These are phyloP conservation scores for Aspergillus arachidicola DNA, from an alignment of 2,329 filamentous ascomycete genomes.

Conservation along the genomic window DNA sequence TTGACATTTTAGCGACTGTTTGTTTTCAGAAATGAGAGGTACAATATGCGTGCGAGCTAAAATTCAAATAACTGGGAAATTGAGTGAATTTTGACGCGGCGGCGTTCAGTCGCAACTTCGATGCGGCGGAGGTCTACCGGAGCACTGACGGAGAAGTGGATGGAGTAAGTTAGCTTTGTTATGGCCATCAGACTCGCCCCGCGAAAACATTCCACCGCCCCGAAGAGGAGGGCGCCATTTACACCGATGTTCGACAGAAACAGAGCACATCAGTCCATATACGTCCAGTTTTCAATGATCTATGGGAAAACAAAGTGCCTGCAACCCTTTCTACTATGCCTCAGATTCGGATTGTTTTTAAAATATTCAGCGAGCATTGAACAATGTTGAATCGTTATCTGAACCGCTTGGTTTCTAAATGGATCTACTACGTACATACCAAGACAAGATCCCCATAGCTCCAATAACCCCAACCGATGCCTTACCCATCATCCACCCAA, in stretches of 20 bases:
- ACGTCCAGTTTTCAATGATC: not conserved
- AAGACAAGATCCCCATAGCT: not conserved
- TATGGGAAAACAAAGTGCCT: not conserved
- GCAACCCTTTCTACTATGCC: not conserved
- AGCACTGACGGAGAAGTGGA: conserved; percentile 4
- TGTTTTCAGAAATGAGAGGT: not conserved
- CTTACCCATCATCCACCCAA: conserved; percentile 1
- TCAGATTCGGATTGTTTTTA: not conserved
- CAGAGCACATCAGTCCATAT: not conserved
- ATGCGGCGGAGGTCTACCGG: conserved; percentile 6
- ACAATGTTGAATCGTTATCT: not conserved
- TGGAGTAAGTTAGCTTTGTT: conserved; percentile 6
- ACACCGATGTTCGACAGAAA: not conserved
- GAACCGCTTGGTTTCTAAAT: not conserved
- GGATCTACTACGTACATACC: not conserved
- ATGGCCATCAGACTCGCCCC: conserved; percentile 8
- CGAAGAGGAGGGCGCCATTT: not conserved
- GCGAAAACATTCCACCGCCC: conserved; percentile 36
- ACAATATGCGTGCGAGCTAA: not conserved
- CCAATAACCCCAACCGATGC: not conserved
- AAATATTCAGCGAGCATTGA: not conserved
- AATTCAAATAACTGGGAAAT: not conserved
- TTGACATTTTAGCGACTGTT: conserved; percentile 67
- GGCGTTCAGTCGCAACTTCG: not conserved
- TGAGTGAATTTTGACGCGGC: not conserved